A percentile compares a stretch with the other conserved stretches of the same genome.
Evolutionary conservation across 208 protist species (phyloP).

Genomic region (Trypanosoma conorhini): DNA sequence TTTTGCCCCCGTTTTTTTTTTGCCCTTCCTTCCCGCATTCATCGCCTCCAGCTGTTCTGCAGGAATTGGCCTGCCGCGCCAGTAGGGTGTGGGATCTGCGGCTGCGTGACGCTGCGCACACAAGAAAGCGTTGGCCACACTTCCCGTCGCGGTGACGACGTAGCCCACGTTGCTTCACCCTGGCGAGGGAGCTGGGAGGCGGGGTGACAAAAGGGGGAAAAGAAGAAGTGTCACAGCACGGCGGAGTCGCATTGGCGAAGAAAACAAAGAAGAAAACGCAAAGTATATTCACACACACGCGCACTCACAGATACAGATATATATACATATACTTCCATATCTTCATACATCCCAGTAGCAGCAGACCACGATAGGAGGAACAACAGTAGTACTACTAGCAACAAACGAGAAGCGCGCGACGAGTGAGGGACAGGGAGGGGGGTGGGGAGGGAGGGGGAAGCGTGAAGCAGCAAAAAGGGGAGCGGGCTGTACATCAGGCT

Average conservation of each 20-base stretch:
- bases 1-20: constrained; percentile 1
- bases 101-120: not conserved
- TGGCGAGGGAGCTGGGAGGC: not conserved
- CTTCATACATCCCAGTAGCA: not conserved
- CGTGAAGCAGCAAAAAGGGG: not conserved
- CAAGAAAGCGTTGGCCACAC: not conserved
- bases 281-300: not conserved
- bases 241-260: not conserved
- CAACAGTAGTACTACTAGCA: not conserved
- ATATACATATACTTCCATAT: constrained; percentile 3
- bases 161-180: not conserved
- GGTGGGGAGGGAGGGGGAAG: not conserved
- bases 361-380: not conserved
- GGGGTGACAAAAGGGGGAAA: not conserved
- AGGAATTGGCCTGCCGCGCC: not conserved
- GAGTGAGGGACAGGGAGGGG: constrained; percentile 1
- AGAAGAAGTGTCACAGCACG: not conserved
- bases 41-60: not conserved
- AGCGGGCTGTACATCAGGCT: not conserved
- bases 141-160: not conserved
- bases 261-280: not conserved
- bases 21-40: not conserved
- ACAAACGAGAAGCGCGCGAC: not conserved
- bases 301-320: not conserved
- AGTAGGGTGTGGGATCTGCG: not conserved